A percentile compares a stretch with the other conserved stretches of the same genome.
Conservation (phyloP, 371 early-diverging fungal genomes). For the Apophysomyces sp. region DNA sequence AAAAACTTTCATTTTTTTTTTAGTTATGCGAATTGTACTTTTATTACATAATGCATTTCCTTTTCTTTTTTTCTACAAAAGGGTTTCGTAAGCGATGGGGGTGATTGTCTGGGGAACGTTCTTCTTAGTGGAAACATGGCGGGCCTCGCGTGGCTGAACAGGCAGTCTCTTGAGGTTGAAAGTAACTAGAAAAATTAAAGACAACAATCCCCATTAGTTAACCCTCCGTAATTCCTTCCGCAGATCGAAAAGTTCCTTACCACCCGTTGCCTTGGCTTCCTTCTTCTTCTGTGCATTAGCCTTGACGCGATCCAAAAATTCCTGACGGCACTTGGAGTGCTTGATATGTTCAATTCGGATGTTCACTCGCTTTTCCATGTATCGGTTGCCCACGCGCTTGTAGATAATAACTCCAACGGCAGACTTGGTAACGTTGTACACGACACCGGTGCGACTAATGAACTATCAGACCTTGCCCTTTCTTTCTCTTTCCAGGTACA, state of each 20-base stretch:
- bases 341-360: constrained; percentile 98
- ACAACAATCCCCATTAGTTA: background rate
- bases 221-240: background rate
- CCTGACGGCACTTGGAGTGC: constrained; percentile 99
- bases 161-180: constrained; percentile 94
- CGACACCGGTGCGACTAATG: constrained; percentile 92
- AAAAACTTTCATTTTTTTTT: no score
- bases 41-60: no score
- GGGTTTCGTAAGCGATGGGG: constrained; percentile 95
- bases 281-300: constrained; percentile 85
- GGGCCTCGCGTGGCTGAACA: constrained; percentile 89
- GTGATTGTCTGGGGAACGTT: constrained; percentile 92
- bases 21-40: no score
- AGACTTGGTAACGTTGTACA: constrained; percentile 98
- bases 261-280: constrained; percentile 73
- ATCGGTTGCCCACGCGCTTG: constrained; percentile 98
- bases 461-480: no score
- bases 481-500: no score
- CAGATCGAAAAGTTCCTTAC: no score
- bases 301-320: constrained; percentile 97
- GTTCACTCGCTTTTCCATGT: constrained; percentile 98
- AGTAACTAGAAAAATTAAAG: constrained; percentile 49
- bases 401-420: constrained; percentile 98
- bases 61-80: constrained; percentile 60
- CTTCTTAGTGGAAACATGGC: constrained; percentile 84